phyloP scores from a whole-genome alignment of 495 filamentous ascomycete species.

The Bombardia bombarda region DNA sequence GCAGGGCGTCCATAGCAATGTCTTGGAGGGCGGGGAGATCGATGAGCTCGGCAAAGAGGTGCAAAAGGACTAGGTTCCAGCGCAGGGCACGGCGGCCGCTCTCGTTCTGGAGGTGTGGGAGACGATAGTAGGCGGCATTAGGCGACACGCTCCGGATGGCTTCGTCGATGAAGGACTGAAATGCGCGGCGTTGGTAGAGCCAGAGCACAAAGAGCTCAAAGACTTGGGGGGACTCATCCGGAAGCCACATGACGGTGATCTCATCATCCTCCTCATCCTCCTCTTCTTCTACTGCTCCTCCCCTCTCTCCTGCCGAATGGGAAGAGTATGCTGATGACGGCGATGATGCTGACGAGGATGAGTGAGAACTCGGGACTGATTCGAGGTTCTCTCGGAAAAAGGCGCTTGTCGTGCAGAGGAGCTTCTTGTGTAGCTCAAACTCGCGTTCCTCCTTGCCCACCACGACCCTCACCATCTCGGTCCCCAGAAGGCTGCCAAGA shows the following conservation, averaged over 20 bases:
- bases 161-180: slow-evolving; percentile 29
- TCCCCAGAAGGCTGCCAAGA: slow-evolving; percentile 14
- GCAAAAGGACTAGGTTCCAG: slow-evolving; percentile 35
- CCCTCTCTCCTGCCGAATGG: neutral
- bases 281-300: too few species aligned
- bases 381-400: slow-evolving; percentile 37
- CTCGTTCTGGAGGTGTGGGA: slow-evolving; percentile 11
- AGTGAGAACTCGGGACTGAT: neutral
- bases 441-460: slow-evolving; percentile 34
- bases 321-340: slow-evolving; percentile 2
- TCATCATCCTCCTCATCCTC: slow-evolving; percentile 9
- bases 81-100: slow-evolving; percentile 19
- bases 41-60: slow-evolving; percentile 38
- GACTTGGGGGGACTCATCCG: slow-evolving; percentile 35
- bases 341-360: neutral
- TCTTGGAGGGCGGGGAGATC: slow-evolving; percentile 35
- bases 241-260: slow-evolving; percentile 27
- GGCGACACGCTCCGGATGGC: slow-evolving; percentile 19
- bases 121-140: neutral
- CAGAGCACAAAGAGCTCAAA: slow-evolving; percentile 40
- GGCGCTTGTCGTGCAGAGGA: slow-evolving; percentile 27
- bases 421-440: slow-evolving; percentile 32
- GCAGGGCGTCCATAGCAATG: slow-evolving; percentile 38
- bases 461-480: slow-evolving; percentile 30
- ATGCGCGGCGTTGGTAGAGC: slow-evolving; percentile 30